phyloP scores from a whole-genome alignment of 371 early-diverging fungal species.

The Rhizopus delemar region DNA sequence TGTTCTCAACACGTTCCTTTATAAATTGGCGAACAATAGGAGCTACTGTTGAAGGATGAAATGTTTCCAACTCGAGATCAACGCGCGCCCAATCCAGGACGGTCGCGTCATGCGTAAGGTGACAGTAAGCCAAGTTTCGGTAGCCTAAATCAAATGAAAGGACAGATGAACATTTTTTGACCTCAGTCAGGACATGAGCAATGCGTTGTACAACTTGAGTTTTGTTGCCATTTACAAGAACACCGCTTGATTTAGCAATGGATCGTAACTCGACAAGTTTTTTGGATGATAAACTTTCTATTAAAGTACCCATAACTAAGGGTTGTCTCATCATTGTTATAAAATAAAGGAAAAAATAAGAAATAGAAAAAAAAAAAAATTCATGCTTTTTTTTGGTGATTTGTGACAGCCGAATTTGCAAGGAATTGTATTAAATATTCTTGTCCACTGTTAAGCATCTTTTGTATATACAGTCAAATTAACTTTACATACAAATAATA shows the following conservation, averaged over 20 bases:
- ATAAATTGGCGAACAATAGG: conserved; percentile 33
- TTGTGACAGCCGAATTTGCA: no score
- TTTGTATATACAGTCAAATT: no score
- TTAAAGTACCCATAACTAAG: no score
- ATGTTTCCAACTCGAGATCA: conserved; percentile 36
- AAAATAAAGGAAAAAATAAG: no score
- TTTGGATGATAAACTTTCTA: no score
- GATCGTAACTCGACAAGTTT: not conserved
- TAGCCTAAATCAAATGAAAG: conserved; percentile 77
- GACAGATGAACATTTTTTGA: conserved; percentile 27
- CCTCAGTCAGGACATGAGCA: not conserved
- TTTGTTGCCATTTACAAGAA: not conserved
- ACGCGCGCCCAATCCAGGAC: conserved; percentile 47
- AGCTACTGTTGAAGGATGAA: conserved; percentile 39
- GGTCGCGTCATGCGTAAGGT: conserved; percentile 32
- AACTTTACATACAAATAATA: no score
- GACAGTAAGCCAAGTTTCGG: conserved; percentile 68
- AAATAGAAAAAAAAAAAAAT: no score
- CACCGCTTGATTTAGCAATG: not conserved
- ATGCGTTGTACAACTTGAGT: not conserved
- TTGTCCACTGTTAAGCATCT: no score
- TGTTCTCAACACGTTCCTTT: conserved; percentile 6
- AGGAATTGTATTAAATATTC: no score
- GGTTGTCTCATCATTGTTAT: no score
- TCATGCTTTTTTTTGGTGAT: no score